Evolutionary conservation across 768 basidiomycete species (phyloP).

Genomic region (Panellus pusillus): DNA sequence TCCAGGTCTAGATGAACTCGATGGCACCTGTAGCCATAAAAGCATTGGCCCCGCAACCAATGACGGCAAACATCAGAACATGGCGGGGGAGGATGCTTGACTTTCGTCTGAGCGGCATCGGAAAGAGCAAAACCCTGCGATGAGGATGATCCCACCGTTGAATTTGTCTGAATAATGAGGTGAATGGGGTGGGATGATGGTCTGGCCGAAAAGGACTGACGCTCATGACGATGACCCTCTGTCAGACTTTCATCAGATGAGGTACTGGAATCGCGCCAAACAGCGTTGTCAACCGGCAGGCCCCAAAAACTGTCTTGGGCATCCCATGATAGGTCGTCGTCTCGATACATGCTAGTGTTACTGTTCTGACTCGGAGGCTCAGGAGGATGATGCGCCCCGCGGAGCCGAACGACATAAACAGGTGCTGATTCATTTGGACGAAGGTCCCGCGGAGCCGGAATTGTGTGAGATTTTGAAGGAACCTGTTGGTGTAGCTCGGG

Average conservation of each 20-base stretch:
- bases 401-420: conserved; percentile 15
- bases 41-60: conserved; percentile 34
- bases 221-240: background rate
- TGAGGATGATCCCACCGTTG: conserved; percentile 2
- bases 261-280: background rate
- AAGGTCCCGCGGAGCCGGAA: too few relatives aligned
- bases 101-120: background rate
- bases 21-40: conserved; percentile 23
- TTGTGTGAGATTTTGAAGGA: too few relatives aligned
- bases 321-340: conserved; percentile 2
- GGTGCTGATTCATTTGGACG: too few relatives aligned
- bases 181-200: background rate
- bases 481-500: too few relatives aligned
- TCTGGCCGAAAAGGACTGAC: background rate
- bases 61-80: conserved; percentile 25
- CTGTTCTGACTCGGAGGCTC: conserved; percentile 9
- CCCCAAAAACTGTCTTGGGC: background rate
- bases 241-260: conserved; percentile 15
- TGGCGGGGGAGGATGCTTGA: conserved; percentile 21
- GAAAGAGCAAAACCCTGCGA: conserved; percentile 2
- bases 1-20: conserved; percentile 29
- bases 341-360: background rate
- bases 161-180: background rate
- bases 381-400: background rate
- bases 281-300: background rate